Evolutionary conservation across 2,329 filamentous ascomycete genomes (phyloP).

Genomic region (Tricladium varicosporioides): DNA sequence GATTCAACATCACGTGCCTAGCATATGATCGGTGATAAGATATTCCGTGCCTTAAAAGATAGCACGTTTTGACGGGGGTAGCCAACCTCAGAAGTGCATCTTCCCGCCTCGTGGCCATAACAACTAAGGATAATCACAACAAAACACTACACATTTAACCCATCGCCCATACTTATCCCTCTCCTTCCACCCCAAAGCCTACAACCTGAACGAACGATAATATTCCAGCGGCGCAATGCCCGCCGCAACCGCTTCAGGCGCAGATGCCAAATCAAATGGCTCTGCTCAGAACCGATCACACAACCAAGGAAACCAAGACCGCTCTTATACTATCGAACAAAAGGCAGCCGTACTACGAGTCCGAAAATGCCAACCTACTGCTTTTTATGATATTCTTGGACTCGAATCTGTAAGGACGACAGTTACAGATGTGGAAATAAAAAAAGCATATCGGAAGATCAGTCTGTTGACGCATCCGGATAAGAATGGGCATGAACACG

Average conservation of each 20-base stretch:
- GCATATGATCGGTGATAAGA: not conserved
- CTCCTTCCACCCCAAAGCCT: not conserved
- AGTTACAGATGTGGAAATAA: slow-evolving; percentile 81
- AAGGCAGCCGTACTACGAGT: slow-evolving; percentile 90
- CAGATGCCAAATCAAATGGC: slow-evolving; percentile 35
- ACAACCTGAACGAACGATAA: not conserved
- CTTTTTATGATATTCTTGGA: slow-evolving; percentile 93
- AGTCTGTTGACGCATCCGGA: slow-evolving; percentile 95
- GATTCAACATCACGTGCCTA: not conserved
- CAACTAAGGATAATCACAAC: not conserved
- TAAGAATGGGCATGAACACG: slow-evolving; percentile 95
- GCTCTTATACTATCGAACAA: slow-evolving; percentile 84
- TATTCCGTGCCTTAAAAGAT: not conserved
- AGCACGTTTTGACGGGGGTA: not conserved
- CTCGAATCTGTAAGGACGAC: slow-evolving; percentile 62
- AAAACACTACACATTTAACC: not conserved
- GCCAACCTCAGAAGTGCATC: not conserved
- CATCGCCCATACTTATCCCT: not conserved
- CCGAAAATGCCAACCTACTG: slow-evolving; percentile 76
- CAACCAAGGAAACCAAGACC: slow-evolving; percentile 56
- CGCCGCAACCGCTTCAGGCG: slow-evolving; percentile 41
- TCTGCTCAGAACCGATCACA: slow-evolving; percentile 45
- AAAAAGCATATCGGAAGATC: slow-evolving; percentile 95
- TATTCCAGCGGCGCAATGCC: slow-evolving; percentile 28
- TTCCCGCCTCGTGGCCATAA: slow-evolving; percentile 19